A percentile compares a stretch with the other conserved stretches of the same genome.
Conservation (phyloP, 2,329 filamentous ascomycete genomes). For the Coniochaeta hoffmannii region DNA sequence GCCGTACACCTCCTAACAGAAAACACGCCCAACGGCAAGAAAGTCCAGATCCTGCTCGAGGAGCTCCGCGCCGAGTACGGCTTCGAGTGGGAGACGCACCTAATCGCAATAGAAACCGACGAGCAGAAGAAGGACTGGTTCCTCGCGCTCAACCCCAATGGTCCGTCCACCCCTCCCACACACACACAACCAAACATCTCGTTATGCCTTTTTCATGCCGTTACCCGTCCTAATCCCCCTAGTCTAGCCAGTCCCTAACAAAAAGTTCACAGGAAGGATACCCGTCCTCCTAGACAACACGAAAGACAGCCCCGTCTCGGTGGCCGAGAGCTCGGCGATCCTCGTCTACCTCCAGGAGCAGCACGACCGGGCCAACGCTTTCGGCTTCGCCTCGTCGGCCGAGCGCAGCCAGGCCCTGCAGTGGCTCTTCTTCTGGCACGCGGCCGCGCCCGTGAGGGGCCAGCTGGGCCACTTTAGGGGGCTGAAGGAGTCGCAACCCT, state of each 20-base stretch:
- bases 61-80: background rate
- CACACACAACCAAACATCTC: background rate
- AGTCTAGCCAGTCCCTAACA: too few species aligned
- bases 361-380: background rate
- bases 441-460: background rate
- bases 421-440: slow-evolving; percentile 2
- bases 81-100: background rate
- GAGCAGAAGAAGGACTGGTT: slow-evolving; percentile 3
- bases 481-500: background rate
- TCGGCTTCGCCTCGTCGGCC: background rate
- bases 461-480: background rate
- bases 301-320: background rate
- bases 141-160: background rate
- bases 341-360: background rate
- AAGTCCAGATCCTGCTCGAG: slow-evolving; percentile 3
- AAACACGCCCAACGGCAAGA: slow-evolving; percentile 17
- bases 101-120: background rate
- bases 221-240: too few species aligned
- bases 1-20: slow-evolving; percentile 16
- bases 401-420: background rate
- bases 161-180: background rate
- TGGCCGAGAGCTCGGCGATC: background rate
- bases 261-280: background rate
- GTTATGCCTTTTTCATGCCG: too few species aligned
- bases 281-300: background rate